Conservation (phyloP, 2,329 filamentous ascomycete genomes). For the Penicillium fuscoglaucum region DNA sequence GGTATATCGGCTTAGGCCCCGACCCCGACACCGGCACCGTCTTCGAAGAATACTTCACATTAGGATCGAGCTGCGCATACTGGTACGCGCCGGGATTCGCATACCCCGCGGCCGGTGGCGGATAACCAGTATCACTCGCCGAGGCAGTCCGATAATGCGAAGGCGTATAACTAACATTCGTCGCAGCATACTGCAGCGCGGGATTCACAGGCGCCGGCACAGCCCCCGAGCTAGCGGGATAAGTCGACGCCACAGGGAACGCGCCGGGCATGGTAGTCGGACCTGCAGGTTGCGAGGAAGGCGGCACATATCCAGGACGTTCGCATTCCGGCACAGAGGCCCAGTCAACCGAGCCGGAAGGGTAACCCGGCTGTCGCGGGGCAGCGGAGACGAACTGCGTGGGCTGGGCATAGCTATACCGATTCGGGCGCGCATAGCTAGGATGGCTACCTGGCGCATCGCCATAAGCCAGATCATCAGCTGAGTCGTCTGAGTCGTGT, state of each 20-base stretch:
- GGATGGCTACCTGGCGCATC: slow-evolving; percentile 34
- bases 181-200: slow-evolving; percentile 35
- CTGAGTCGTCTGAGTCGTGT: slow-evolving; percentile 30
- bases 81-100: slow-evolving; percentile 37
- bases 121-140: slow-evolving; percentile 22
- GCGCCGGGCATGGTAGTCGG: slow-evolving; percentile 31
- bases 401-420: slow-evolving; percentile 36
- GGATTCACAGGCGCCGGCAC: slow-evolving; percentile 26
- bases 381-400: slow-evolving; percentile 19
- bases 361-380: slow-evolving; percentile 15
- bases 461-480: slow-evolving; percentile 43
- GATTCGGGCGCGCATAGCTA: slow-evolving; percentile 36
- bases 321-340: slow-evolving; percentile 43
- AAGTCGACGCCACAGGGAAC: slow-evolving; percentile 31
- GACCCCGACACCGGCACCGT: background rate
- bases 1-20: slow-evolving; percentile 20
- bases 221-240: slow-evolving; percentile 20
- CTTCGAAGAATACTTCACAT: slow-evolving; percentile 43
- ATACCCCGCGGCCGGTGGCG: slow-evolving; percentile 25
- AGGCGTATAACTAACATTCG: slow-evolving; percentile 20
- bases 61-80: slow-evolving; percentile 43
- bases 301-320: slow-evolving; percentile 45
- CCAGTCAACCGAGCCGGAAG: slow-evolving; percentile 32
- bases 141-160: slow-evolving; percentile 38
- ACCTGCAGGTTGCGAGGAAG: slow-evolving; percentile 30